phyloP scores from a whole-genome alignment of 2,329 filamentous ascomycete genomes.

The Arthrobotrys sinensis region DNA sequence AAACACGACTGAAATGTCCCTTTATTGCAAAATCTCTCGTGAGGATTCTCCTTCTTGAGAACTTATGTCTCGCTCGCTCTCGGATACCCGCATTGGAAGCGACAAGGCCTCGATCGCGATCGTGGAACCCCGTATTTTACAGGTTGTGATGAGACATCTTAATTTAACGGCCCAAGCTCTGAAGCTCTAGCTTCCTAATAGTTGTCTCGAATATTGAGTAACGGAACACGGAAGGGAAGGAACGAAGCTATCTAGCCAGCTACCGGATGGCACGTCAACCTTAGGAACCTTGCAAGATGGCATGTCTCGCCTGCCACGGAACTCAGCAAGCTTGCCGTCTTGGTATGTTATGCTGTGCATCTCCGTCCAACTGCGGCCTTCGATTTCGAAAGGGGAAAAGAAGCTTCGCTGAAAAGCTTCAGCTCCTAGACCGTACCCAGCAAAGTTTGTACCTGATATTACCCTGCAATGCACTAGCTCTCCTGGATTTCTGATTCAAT shows the following conservation, averaged over 20 bases:
- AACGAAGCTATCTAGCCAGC: conserved; percentile 35
- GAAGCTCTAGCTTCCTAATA: conserved; percentile 8
- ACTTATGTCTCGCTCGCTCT: conserved; percentile 45
- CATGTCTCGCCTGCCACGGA: conserved; percentile 57
- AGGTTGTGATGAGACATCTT: conserved; percentile 57
- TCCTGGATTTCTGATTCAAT: conserved; percentile 25
- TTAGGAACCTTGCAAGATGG: conserved; percentile 26
- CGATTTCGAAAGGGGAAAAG: conserved; percentile 27
- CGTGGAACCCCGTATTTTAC: conserved; percentile 48
- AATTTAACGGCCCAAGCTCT: conserved; percentile 39
- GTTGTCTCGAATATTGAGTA: conserved; percentile 17
- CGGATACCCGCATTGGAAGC: conserved; percentile 46
- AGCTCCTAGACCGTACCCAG: conserved; percentile 28
- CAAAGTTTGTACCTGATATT: conserved; percentile 44
- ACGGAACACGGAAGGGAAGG: conserved; percentile 26
- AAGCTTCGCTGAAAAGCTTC: conserved; percentile 38
- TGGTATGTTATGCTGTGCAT: conserved; percentile 51
- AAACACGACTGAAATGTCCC: conserved; percentile 25
- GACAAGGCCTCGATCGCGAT: conserved; percentile 54
- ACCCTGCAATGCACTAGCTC: conserved; percentile 41
- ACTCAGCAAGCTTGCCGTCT: conserved; percentile 45
- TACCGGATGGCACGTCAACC: conserved; percentile 58
- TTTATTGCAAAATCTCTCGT: conserved; percentile 55
- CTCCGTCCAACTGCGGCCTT: conserved; percentile 46
- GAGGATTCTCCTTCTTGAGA: conserved; percentile 57